Evolutionary conservation across 306 rosid species (phyloP).

Genomic region (Bauhinia variegata): DNA sequence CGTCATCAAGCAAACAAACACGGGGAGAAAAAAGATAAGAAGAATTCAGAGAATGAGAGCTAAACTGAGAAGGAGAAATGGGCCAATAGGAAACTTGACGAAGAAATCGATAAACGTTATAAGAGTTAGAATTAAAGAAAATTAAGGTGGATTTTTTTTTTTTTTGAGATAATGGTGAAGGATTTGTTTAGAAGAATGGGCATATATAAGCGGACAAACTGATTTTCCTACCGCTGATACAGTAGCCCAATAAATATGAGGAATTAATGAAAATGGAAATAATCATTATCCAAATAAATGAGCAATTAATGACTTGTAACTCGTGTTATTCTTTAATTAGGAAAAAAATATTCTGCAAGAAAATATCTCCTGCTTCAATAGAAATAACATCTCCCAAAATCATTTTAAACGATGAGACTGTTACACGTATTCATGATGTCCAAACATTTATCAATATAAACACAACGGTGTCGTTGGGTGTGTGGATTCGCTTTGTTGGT

Average conservation of each 20-base stretch:
- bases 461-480: too few relatives aligned
- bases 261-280: too few relatives aligned
- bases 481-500: background rate
- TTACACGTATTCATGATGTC: too few relatives aligned
- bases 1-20: background rate
- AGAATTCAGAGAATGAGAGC: background rate
- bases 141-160: too few relatives aligned
- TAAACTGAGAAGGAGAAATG: constrained; percentile 40
- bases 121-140: constrained; percentile 8
- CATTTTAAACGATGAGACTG: too few relatives aligned
- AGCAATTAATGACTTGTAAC: background rate
- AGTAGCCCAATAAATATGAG: background rate
- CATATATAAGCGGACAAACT: constrained; percentile 19
- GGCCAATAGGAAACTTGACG: constrained; percentile 23
- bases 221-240: too few relatives aligned
- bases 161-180: background rate
- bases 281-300: background rate
- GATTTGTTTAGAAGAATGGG: constrained; percentile 14
- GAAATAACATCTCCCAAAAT: too few relatives aligned
- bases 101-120: background rate
- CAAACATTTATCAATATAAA: too few relatives aligned
- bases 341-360: too few relatives aligned
- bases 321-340: too few relatives aligned
- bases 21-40: background rate
- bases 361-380: too few relatives aligned